Percentiles rank a stretch among this genome's conserved stretches.
Conservation (phyloP, 768 basidiomycete genomes). For the Auricularia heimuer region DNA sequence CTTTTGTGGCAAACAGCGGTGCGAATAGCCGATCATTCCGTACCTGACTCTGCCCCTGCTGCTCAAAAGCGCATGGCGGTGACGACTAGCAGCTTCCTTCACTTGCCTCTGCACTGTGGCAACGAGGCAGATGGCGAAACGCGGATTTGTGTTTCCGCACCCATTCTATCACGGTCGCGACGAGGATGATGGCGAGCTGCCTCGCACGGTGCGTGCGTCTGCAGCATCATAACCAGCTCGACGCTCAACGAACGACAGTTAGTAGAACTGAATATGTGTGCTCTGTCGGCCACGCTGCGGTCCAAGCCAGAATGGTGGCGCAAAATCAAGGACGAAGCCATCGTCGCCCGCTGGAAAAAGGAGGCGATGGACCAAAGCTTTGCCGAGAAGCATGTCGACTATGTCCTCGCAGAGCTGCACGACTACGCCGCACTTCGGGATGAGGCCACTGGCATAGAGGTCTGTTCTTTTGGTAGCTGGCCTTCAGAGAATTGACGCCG, state of each 20-base stretch:
- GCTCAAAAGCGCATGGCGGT: too few relatives aligned
- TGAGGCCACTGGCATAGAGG: constrained; percentile 13
- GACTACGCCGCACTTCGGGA: constrained; percentile 12
- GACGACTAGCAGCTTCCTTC: too few relatives aligned
- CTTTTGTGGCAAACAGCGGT: too few relatives aligned
- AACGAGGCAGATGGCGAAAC: too few relatives aligned
- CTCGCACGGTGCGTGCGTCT: not conserved
- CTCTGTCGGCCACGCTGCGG: not conserved
- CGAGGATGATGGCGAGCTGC: not conserved
- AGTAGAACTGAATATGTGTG: not conserved
- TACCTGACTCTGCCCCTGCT: too few relatives aligned
- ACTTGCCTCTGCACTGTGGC: too few relatives aligned
- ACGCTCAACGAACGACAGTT: not conserved
- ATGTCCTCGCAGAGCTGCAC: constrained; percentile 14
- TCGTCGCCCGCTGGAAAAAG: not conserved
- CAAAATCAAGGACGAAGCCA: not conserved
- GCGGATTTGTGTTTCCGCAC: not conserved
- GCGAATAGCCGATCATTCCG: too few relatives aligned
- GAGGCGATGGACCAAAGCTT: not conserved
- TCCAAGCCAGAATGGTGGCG: constrained; percentile 1
- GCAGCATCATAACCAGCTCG: not conserved
- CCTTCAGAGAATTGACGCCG: not conserved
- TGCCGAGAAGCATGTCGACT: constrained; percentile 13
- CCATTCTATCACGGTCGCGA: not conserved
- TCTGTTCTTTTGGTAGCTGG: not conserved